Evolutionary conservation across 331 rosid species (phyloP), one percentile per base, ranked within the genome.

Genomic region (Malus hybrid): DNA sequence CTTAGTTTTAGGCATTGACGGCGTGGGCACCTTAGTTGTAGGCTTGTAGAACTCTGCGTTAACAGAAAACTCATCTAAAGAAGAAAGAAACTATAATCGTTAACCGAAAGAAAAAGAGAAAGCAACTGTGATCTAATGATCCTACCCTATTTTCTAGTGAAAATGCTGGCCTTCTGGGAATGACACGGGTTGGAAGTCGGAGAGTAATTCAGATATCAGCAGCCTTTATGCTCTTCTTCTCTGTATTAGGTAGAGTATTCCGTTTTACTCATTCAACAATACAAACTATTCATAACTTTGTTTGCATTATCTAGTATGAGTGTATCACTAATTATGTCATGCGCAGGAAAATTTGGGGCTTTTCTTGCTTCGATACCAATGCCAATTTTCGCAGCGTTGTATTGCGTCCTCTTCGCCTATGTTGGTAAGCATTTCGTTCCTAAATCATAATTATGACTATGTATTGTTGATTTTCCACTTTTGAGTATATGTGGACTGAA

Each of bases 131-230:
- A 66, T 65, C 81, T 77, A 74, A 83, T 77, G 59, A 81, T 71
- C 34, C 9, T 42, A 15, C 31, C 36, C 57, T n/a, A 79, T 69
- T 76, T 69, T 75, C 31, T 55, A 93, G 98, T 70, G 95, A 91
- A 87, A 93, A 90, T 86, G 98, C 93, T 78, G 98, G 97, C 67
- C 91, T 93, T 27, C 79, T 88, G 84, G 96, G 93, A 63, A 79
- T 93, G 78, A 93, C 97, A 10, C 80, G 84, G n/a, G 80, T 90
- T 75, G 96, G 97, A 83, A 94, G 99, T 36, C 86, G 99, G 55
- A 85, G 85, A 81, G 97, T 91, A 76, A 6, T 90, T 79, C 93
- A 91, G 83, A 84, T 91, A 67, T 59, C 99, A 44, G 96, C 97
- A 0, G 93, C 39, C 20, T 94, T 94, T 79, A 94, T 94, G 99